phyloP scores from a whole-genome alignment of 1,139 yeast species.

The Candida sojae region DNA sequence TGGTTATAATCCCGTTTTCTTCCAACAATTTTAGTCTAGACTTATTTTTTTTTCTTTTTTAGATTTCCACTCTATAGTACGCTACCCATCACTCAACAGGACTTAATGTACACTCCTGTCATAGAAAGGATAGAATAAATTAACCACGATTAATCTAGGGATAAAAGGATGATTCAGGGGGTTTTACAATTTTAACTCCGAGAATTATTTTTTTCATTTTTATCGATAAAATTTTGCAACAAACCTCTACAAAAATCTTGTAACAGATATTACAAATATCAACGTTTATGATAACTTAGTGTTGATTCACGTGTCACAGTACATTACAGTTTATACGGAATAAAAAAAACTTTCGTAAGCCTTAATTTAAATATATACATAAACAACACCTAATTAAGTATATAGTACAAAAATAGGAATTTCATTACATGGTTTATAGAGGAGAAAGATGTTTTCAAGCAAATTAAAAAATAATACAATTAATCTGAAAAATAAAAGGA shows the following conservation, averaged over 20 bases:
- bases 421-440: neutral
- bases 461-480: neutral
- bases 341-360: neutral
- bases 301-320: no score
- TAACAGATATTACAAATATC: no score
- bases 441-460: no score
- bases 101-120: no score
- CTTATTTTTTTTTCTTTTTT: neutral
- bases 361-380: neutral
- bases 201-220: neutral
- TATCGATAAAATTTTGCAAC: neutral
- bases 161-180: no score
- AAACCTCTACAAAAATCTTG: neutral
- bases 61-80: neutral
- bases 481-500: neutral
- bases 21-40: neutral
- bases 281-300: no score
- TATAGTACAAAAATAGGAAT: neutral
- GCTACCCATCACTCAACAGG: no score
- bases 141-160: no score
- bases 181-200: no score
- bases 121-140: no score
- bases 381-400: conserved; percentile 2
- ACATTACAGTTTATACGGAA: no score
- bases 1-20: neutral